Evolutionary conservation across 177 flowering plant genomes (phyloP), one percentile per base, ranked within the genome.

Genomic region (Vitis hybrid): DNA sequence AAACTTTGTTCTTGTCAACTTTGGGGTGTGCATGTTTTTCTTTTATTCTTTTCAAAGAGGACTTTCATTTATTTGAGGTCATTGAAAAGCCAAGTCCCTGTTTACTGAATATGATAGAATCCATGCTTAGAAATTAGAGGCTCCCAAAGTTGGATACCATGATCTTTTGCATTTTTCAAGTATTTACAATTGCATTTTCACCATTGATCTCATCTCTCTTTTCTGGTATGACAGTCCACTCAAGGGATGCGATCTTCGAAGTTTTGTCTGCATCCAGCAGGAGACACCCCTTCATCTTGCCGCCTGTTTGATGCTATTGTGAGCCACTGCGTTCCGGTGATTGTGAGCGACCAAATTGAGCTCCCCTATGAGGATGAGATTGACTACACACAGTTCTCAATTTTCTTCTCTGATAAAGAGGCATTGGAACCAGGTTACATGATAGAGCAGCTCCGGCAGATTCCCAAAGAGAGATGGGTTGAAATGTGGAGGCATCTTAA

Each of bases 211-310:
- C 55, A 15, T 73, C 51, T 74, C 50, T 65, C 50, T 6, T 64
- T 70, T 32, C 30, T 83, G 49, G 65, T 64, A 24, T 57, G 48
- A 73, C 90, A 95, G 99, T 89, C 99, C 61, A 70, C 92, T 1
- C 73, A 79, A 71, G 97, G 93, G 41, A 95, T 95, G 98, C 90
- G 95, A 3, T 76, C 84, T 56, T 93, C 99, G 56, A 95, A 95
- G 84, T 95, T 91, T 84, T 95, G 99, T 77, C 83, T 95, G 64
- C 82, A 90, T 70, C 97, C 98, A 35, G 99, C 98, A 10, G 99
- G 98, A 69, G 98, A 95, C 78, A 95, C 99, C 48, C 99, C 99
- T 46, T 95, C 99, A 35, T 95, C 99, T 21, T 90, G 96, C 73
- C 94, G 98, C 11, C 88, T 95, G 41, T 95, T 95, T 78, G 98